A percentile compares a stretch with the other conserved stretches of the same genome.
Conservation (phyloP, 192 early-diverging fungal genomes). For the Blastocladiella britannica region DNA sequence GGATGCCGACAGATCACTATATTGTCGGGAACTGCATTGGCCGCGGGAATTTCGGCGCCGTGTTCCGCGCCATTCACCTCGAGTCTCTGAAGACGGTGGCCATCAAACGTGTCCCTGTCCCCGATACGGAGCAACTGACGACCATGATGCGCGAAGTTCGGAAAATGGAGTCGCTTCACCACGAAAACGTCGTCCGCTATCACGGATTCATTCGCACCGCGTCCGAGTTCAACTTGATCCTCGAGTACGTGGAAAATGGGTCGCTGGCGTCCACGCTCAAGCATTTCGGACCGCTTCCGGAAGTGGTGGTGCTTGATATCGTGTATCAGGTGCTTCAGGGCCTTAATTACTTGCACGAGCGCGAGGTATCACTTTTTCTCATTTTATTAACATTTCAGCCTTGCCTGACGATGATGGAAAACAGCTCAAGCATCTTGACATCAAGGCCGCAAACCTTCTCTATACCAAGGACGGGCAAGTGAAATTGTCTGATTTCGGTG, state of each 20-base stretch:
- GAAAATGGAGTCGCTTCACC: constrained; percentile 49
- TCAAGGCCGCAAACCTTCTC: constrained; percentile 91
- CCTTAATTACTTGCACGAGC: constrained; percentile 67
- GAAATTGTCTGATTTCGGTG: constrained; percentile 92
- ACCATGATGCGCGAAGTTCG: not conserved
- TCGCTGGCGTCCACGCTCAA: constrained; percentile 66
- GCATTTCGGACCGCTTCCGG: constrained; percentile 77
- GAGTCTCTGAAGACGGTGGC: constrained; percentile 65
- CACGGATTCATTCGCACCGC: constrained; percentile 54
- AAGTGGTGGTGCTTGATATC: constrained; percentile 69
- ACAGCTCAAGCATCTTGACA: constrained; percentile 58
- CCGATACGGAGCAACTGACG: constrained; percentile 29
- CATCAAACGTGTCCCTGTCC: constrained; percentile 63
- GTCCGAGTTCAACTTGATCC: constrained; percentile 55
- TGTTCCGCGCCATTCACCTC: constrained; percentile 64
- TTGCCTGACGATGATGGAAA: not conserved
- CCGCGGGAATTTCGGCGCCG: constrained; percentile 70
- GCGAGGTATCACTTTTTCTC: constrained; percentile 31
- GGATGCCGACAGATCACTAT: no score
- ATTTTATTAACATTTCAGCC: no score
- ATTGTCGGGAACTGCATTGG: constrained; percentile 79
- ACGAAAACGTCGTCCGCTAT: constrained; percentile 69
- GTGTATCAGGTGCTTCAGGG: constrained; percentile 75
- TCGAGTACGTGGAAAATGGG: constrained; percentile 85
- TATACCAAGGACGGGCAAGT: constrained; percentile 90